Evolutionary conservation across 2,329 filamentous ascomycete genomes (phyloP).

Genomic region (Fusarium oxysporum): DNA sequence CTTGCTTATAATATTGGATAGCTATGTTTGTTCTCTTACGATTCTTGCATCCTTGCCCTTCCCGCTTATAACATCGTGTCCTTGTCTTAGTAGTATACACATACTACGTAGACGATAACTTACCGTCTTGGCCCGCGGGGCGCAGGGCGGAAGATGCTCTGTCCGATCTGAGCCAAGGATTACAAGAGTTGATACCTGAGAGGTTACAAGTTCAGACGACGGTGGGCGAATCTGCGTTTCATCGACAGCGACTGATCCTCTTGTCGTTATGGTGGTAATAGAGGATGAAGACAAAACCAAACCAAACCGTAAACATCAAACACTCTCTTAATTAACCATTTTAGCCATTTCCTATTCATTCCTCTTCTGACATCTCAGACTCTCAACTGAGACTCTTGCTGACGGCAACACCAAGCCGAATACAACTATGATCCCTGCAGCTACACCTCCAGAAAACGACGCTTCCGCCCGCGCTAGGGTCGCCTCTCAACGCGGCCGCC

Average conservation of each 20-base stretch:
- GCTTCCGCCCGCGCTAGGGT: slow-evolving; percentile 30
- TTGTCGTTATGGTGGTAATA: not conserved
- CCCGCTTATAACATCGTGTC: slow-evolving; percentile 12
- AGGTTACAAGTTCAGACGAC: slow-evolving; percentile 16
- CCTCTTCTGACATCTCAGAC: not conserved
- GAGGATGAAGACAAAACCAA: not conserved
- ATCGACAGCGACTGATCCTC: slow-evolving; percentile 1
- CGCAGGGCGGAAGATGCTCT: slow-evolving; percentile 15
- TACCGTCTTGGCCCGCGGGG: slow-evolving; percentile 12
- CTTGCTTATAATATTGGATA: slow-evolving; percentile 3
- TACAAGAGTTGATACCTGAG: slow-evolving; percentile 7
- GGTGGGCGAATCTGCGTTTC: slow-evolving; percentile 14
- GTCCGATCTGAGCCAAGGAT: slow-evolving; percentile 24
- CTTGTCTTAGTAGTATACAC: slow-evolving; percentile 12
- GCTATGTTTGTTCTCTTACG: slow-evolving; percentile 16
- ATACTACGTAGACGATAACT: not conserved
- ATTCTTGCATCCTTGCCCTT: slow-evolving; percentile 5
- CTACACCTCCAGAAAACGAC: not conserved
- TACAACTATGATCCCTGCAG: not conserved
- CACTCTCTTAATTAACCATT: slow-evolving; percentile 8
- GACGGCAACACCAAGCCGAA: slow-evolving; percentile 23
- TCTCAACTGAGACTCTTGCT: slow-evolving; percentile 7
- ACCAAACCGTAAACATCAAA: slow-evolving; percentile 12
- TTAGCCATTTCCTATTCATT: not conserved
- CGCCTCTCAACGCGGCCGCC: slow-evolving; percentile 37